phyloP scores from a whole-genome alignment of 441 rosid genomes.

The Theobroma grandiflorum region DNA sequence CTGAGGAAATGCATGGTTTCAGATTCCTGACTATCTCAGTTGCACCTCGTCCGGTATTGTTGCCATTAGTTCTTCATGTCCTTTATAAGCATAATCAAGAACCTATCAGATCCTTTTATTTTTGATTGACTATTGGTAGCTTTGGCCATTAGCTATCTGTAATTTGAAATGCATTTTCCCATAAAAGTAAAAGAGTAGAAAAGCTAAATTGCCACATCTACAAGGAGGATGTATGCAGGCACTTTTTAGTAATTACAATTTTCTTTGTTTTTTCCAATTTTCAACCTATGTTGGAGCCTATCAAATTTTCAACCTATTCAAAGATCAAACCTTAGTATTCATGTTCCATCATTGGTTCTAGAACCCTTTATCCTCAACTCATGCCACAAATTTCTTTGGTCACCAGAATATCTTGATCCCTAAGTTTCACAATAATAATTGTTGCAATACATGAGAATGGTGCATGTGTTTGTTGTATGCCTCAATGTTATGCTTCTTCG shows the following conservation, averaged over 20 bases:
- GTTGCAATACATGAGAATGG: conserved; percentile 3
- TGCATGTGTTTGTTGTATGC: conserved; percentile 9
- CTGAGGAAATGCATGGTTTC: conserved; percentile 83
- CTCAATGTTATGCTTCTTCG: background rate
- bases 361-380: background rate
- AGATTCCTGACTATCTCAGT: conserved; percentile 92
- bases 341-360: background rate
- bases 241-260: background rate
- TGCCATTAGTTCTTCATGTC: conserved; percentile 21
- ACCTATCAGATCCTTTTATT: conserved; percentile 16
- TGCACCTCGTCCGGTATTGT: conserved; percentile 91
- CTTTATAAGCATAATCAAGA: conserved; percentile 13
- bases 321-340: conserved; percentile 9
- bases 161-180: background rate
- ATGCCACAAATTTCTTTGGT: background rate
- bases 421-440: background rate
- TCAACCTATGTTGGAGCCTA: conserved; percentile 9
- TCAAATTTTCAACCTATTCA: background rate
- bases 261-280: conserved; percentile 7
- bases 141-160: conserved; percentile 17
- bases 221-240: background rate
- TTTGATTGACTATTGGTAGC: background rate
- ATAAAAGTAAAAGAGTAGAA: conserved; percentile 6
- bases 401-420: background rate
- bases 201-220: conserved; percentile 8